These are phyloP conservation scores for Skeletonema costatum DNA, from an alignment of 108 stramenopile species.

Conservation along the genomic window DNA sequence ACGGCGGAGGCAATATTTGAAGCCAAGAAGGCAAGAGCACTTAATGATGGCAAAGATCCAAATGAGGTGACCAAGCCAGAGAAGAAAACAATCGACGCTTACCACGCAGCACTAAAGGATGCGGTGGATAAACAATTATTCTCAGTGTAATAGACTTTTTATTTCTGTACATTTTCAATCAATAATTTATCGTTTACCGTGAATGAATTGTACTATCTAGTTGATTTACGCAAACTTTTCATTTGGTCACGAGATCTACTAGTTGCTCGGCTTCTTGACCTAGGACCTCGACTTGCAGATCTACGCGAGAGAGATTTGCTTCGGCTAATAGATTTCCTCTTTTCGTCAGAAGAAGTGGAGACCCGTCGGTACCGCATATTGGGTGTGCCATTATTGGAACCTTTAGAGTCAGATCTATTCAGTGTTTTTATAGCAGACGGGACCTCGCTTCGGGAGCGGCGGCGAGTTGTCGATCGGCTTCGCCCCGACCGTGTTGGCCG, in stretches of 20 bases:
- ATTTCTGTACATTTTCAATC: not conserved
- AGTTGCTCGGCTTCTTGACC: not conserved
- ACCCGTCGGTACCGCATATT: not conserved
- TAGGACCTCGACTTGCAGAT: not conserved
- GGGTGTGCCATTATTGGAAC: not conserved
- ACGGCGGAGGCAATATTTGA: not conserved
- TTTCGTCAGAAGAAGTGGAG: not conserved
- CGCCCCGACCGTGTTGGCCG: not conserved
- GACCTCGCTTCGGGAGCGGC: not conserved
- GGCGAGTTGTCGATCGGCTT: not conserved
- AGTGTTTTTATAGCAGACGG: not conserved
- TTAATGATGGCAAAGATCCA: not conserved
- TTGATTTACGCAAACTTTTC: not conserved
- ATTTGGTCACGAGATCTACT: not conserved
- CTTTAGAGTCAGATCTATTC: not conserved
- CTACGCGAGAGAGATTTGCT: conserved; percentile 1
- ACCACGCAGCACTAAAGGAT: not conserved
- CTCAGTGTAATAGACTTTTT: not conserved
- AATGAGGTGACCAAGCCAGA: not conserved
- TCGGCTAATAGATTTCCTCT: not conserved
- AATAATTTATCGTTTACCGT: not conserved
- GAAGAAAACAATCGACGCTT: not conserved
- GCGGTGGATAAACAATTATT: not conserved
- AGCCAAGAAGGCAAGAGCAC: not conserved
- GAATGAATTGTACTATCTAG: not conserved